phyloP scores from a whole-genome alignment of 805 yeast species.

The Tetrapisispora phaffii region DNA sequence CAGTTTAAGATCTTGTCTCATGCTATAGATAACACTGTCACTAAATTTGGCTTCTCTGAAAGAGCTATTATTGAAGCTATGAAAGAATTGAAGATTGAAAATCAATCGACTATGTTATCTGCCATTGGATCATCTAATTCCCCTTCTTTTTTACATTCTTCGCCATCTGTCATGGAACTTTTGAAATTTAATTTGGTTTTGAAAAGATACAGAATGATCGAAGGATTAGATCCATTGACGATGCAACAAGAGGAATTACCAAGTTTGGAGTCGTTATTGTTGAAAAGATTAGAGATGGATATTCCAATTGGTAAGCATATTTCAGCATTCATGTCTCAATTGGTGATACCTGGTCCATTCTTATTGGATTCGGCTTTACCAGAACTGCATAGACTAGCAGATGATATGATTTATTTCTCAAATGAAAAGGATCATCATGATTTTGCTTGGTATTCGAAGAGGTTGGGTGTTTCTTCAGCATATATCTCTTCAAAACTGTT shows the following conservation, averaged over 20 bases:
- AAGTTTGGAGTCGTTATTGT: slow-evolving; percentile 35
- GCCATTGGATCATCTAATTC: slow-evolving; percentile 26
- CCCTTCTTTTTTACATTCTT: slow-evolving; percentile 25
- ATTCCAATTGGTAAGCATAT: slow-evolving; percentile 29
- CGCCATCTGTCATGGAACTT: slow-evolving; percentile 36
- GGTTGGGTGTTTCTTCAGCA: slow-evolving; percentile 58
- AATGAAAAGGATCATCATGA: slow-evolving; percentile 67
- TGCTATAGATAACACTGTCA: slow-evolving; percentile 22
- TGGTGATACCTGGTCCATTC: slow-evolving; percentile 55
- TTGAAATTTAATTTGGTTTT: slow-evolving; percentile 46
- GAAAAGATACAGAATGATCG: slow-evolving; percentile 35
- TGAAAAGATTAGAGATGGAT: slow-evolving; percentile 40
- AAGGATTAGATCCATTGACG: slow-evolving; percentile 27
- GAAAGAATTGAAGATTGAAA: slow-evolving; percentile 15
- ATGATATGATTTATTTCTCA: slow-evolving; percentile 71
- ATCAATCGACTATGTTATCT: slow-evolving; percentile 21
- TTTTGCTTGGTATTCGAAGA: slow-evolving; percentile 86
- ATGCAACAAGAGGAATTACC: slow-evolving; percentile 19
- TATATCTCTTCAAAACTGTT: slow-evolving; percentile 70
- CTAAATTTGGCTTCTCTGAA: slow-evolving; percentile 26
- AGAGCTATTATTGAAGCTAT: slow-evolving; percentile 23
- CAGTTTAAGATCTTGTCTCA: slow-evolving; percentile 22
- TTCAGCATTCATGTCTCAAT: slow-evolving; percentile 39
- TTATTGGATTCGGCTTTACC: slow-evolving; percentile 41
- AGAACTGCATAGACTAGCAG: slow-evolving; percentile 67